Evolutionary conservation across 495 filamentous ascomycete genomes (phyloP), one percentile per base, ranked within the genome.

Genomic region (Aspergillus asperescens): DNA sequence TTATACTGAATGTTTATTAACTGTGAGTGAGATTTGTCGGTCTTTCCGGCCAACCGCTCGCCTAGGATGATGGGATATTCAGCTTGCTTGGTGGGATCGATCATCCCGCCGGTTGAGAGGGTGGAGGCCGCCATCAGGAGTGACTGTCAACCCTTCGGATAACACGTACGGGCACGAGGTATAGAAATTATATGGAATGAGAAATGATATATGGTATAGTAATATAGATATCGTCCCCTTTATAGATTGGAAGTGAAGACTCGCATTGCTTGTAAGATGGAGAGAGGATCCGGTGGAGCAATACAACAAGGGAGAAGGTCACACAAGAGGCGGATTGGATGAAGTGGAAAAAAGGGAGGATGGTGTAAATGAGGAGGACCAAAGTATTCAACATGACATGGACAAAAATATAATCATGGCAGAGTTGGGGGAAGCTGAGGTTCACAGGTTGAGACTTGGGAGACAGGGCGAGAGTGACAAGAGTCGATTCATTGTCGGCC

Each of bases 1-100:
- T 82, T 82, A 56, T 75, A 77, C 31, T 70, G 71, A 40, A 77
- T 64, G 34, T 74, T 74, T 50, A 76, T 45, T 24, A 73, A 62
- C 19, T 53, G 46, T 34, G 67, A 58, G 19, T 58, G 35, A 4
- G 65, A 56, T 15, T 54, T 49, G 27, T 50, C 38, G 7, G 60
- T 48, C 29, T 57, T 59, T n/a, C 54, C 62, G 20, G 71, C 60
- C 20, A 77, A 56, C 39, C 64, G 56, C 28, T 77, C 70, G 23
- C 74, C 71, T 46, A 75, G 59, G 16, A 77, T 57, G 48, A 77
- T 69, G 16, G 72, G 72, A 58, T 72, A 76, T 34, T 77, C 74
- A 48, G 70, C 74, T 49, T 74, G 72, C 56, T 75, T 77, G 42
- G 72, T 74, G 38, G 74, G 74, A 59, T 77, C 74, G 55, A 77